Conservation (phyloP, 2,329 filamentous ascomycete genomes). For the Colletotrichum echinochloae region DNA sequence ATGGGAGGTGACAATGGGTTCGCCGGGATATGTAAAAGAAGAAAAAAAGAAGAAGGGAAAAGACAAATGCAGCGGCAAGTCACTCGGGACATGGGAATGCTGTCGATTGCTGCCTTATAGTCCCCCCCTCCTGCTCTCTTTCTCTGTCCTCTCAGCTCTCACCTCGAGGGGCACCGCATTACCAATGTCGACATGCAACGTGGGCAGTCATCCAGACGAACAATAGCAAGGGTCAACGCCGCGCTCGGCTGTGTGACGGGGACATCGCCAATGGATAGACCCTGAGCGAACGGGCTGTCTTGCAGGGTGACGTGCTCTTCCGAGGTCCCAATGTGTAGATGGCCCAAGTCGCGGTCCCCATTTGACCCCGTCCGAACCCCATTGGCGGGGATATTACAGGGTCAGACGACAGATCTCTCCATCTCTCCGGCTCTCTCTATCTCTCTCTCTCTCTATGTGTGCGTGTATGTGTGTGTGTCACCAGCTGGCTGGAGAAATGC, state of each 20-base stretch:
- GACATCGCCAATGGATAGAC: constrained; percentile 24
- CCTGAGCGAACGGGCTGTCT: constrained; percentile 13
- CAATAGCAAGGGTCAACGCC: constrained; percentile 22
- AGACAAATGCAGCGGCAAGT: neutral
- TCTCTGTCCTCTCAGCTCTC: neutral
- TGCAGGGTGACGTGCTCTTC: constrained; percentile 20
- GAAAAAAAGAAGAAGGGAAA: neutral
- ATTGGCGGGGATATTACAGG: constrained; percentile 17
- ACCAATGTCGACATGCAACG: constrained; percentile 29
- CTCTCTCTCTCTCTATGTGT: neutral
- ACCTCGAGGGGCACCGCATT: constrained; percentile 3
- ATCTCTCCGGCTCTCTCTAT: too few relatives aligned
- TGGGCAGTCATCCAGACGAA: constrained; percentile 21
- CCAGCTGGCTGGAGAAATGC: constrained; percentile 6
- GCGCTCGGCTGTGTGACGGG: constrained; percentile 13
- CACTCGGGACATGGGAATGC: constrained; percentile 3
- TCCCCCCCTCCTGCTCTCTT: neutral
- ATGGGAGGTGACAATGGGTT: neutral
- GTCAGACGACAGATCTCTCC: constrained; percentile 12
- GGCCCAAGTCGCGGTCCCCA: neutral
- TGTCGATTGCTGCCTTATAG: constrained; percentile 10
- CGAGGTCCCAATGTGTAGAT: neutral
- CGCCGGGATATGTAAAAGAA: too few relatives aligned
- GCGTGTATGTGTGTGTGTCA: neutral
- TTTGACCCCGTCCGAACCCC: constrained; percentile 1